Percentiles rank a stretch among this genome's conserved stretches.
Conservation (phyloP, 768 basidiomycete species). For the Suillus fuscotomentosus region DNA sequence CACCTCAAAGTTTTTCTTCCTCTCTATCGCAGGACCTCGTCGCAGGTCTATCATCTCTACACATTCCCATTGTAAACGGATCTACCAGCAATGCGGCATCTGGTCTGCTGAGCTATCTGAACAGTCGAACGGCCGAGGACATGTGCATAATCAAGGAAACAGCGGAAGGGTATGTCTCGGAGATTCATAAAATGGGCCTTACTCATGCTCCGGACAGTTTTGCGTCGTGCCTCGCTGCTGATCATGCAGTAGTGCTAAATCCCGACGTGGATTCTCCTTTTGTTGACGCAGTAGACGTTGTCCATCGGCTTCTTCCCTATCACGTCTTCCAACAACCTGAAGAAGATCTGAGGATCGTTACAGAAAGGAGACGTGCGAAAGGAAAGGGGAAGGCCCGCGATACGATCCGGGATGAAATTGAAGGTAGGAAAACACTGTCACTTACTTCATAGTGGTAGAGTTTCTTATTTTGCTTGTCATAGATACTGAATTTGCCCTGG, state of each 20-base stretch:
- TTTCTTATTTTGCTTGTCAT: slow-evolving; percentile 11
- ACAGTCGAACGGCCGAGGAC: slow-evolving; percentile 51
- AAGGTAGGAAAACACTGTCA: slow-evolving; percentile 36
- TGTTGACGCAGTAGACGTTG: slow-evolving; percentile 54
- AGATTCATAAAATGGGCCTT: neutral
- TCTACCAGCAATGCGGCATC: slow-evolving; percentile 23
- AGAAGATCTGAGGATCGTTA: slow-evolving; percentile 51
- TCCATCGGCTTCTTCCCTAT: slow-evolving; percentile 75
- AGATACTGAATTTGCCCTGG: slow-evolving; percentile 73
- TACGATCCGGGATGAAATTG: slow-evolving; percentile 49
- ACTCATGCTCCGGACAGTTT: slow-evolving; percentile 43
- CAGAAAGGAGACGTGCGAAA: slow-evolving; percentile 35
- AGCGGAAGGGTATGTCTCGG: slow-evolving; percentile 46
- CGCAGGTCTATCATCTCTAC: slow-evolving; percentile 27
- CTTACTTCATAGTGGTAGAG: neutral
- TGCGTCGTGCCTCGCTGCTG: slow-evolving; percentile 52
- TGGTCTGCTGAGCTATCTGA: slow-evolving; percentile 20
- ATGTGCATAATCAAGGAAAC: slow-evolving; percentile 44
- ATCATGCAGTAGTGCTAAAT: slow-evolving; percentile 58
- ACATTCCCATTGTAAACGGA: slow-evolving; percentile 9
- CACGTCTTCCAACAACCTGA: slow-evolving; percentile 76
- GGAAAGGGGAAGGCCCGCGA: slow-evolving; percentile 61
- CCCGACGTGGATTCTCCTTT: slow-evolving; percentile 77
- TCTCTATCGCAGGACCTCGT: slow-evolving; percentile 9
- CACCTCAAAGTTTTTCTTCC: slow-evolving; percentile 8